Percentiles rank a stretch among this genome's conserved stretches.
phyloP scores from a whole-genome alignment of 1,284 basidiomycete genomes.

The Trametes polyzona region DNA sequence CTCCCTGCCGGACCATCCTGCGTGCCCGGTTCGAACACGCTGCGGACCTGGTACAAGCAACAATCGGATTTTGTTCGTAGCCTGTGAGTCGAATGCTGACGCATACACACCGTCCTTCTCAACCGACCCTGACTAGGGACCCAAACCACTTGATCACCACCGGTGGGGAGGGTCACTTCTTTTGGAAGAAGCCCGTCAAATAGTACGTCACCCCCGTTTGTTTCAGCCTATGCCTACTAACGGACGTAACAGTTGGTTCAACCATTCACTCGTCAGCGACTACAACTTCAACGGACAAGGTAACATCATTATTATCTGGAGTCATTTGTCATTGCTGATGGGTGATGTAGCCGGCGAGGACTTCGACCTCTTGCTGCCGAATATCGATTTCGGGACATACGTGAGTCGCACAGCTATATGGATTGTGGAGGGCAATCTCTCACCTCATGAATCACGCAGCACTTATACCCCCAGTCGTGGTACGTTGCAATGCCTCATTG shows the following conservation, averaged over 20 bases:
- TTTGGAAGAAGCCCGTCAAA: conserved; percentile 45
- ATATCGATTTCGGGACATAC: conserved; percentile 61
- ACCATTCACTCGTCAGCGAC: conserved; percentile 49
- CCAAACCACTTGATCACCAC: conserved; percentile 59
- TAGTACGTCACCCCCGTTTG: conserved; percentile 32
- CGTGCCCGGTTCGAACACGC: conserved; percentile 48
- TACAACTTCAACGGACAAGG: conserved; percentile 62
- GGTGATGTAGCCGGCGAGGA: conserved; percentile 52
- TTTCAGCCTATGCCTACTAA: neutral
- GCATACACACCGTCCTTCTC: neutral
- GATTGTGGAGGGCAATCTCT: neutral
- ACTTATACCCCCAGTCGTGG: conserved; percentile 59
- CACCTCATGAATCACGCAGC: conserved; percentile 37
- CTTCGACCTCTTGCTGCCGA: conserved; percentile 53
- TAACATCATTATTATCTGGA: conserved; percentile 18
- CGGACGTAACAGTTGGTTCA: conserved; percentile 39
- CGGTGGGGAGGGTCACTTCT: conserved; percentile 62
- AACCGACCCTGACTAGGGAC: conserved; percentile 41
- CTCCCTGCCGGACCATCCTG: conserved; percentile 47
- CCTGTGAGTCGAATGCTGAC: conserved; percentile 42
- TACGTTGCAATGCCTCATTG: no score
- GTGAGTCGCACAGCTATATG: conserved; percentile 35
- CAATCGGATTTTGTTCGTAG: conserved; percentile 54
- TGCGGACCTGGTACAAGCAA: conserved; percentile 54
- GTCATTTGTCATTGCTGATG: neutral